These are phyloP conservation scores for Penicillium odoratum DNA, from an alignment of 495 filamentous ascomycete genomes.

Conservation along the genomic window DNA sequence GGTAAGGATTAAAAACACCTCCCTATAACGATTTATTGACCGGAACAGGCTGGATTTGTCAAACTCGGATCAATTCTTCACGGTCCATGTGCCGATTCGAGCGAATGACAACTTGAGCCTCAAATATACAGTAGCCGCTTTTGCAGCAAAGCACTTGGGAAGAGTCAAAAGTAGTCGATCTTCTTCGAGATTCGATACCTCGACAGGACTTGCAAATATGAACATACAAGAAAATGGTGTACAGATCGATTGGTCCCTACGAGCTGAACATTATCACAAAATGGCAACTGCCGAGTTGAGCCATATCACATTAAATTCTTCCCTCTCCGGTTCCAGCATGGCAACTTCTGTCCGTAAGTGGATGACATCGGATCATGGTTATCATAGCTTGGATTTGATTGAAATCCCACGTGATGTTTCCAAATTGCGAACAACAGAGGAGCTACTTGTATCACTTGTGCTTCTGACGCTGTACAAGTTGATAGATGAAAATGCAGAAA, in stretches of 20 bases:
- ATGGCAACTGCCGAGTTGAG: slow-evolving; percentile 34
- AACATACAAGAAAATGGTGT: slow-evolving; percentile 40
- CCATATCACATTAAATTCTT: slow-evolving; percentile 29
- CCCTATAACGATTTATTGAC: too few relatives aligned
- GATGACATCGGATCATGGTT: too few relatives aligned
- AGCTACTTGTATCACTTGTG: slow-evolving; percentile 29
- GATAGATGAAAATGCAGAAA: slow-evolving; percentile 34
- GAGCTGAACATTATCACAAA: slow-evolving; percentile 45
- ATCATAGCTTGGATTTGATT: slow-evolving; percentile 15
- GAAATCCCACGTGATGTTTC: slow-evolving; percentile 22
- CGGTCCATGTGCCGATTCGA: slow-evolving; percentile 38
- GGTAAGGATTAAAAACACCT: slow-evolving; percentile 25
- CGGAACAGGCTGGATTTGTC: slow-evolving; percentile 39
- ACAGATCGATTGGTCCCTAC: slow-evolving; percentile 43
- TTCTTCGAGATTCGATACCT: slow-evolving; percentile 22
- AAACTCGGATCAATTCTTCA: slow-evolving; percentile 39
- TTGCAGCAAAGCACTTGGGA: slow-evolving; percentile 45
- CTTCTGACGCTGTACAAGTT: slow-evolving; percentile 37
- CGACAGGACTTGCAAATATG: slow-evolving; percentile 33
- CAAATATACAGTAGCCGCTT: slow-evolving; percentile 38
- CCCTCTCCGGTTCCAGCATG: slow-evolving; percentile 33
- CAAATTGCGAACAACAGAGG: slow-evolving; percentile 31
- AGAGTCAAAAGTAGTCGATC: slow-evolving; percentile 36
- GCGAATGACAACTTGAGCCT: slow-evolving; percentile 34
- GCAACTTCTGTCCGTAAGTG: slow-evolving; percentile 2